Evolutionary conservation across 1,284 basidiomycete genomes (phyloP), one percentile per base, ranked within the genome.

Genomic region (Puccinia horiana): DNA sequence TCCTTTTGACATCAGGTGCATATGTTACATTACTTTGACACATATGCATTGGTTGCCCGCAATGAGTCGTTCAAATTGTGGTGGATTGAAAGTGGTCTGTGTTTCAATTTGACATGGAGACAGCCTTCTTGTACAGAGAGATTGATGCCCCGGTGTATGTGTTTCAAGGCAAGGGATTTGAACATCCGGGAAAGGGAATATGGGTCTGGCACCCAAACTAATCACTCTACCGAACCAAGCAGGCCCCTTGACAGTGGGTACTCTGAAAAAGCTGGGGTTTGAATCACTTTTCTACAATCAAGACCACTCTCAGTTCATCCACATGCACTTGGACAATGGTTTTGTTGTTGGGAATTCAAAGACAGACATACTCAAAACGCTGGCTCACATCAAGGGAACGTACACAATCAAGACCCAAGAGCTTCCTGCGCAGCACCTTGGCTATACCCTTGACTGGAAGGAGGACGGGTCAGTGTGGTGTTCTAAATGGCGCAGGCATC

Each of bases 101-200:
- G 0, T 85, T 88, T 63, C 87, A 88, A 54, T 86, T 89, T 29
- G 87, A 90, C 83, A 85, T 90, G 67, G 87, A 88, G 37, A 85
- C 85, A 0, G 88, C 88, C 0, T 90, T 87, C 81, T 85, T 89
- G 0, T 88, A 89, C 83, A 88, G 88, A 0, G 61, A 85, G 0
- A 85, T 90, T 0, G 85, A 88, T 0, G 88, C 89, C 63, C 85
- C 86, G 0, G 85, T 89, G 40, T 89, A 88, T 83, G 86, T 88
- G 85, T 82, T 84, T 32, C 85, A 86, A 1, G 87, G 87, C 0
- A 84, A 84, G 3, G 87, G 86, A 2, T 76, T 76, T 76, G 52
- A 44, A 52, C 26, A 61, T 35, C 52, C 56, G 32, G 26, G 5
- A 29, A 76, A 76, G 16, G 23, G 42, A 58, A 16, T 8, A 20